Evolutionary conservation across 2,329 filamentous ascomycete genomes (phyloP).

Genomic region (Talaromyces sp.): DNA sequence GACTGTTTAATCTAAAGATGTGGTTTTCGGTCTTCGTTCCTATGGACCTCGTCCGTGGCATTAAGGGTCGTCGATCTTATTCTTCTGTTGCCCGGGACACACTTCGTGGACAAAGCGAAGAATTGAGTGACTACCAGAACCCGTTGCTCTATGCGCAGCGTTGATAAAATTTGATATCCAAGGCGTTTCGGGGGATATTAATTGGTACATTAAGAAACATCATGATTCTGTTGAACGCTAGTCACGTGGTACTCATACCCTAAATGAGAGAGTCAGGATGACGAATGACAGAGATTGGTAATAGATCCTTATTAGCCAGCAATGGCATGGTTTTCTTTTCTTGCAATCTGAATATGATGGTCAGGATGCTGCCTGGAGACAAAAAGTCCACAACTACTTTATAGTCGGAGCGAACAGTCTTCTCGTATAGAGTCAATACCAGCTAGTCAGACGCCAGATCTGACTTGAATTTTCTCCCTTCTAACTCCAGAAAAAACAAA

Average conservation of each 20-base stretch:
- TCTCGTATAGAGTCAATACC: not conserved
- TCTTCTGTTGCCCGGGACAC: not conserved
- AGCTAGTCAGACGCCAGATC: not conserved
- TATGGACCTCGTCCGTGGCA: not conserved
- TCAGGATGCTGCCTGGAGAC: not conserved
- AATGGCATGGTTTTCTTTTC: not conserved
- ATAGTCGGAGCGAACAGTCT: not conserved
- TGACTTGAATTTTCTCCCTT: not conserved
- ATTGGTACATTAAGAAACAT: not conserved
- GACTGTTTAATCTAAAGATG: slow-evolving; percentile 2
- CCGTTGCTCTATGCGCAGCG: not conserved
- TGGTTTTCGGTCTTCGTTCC: slow-evolving; percentile 1
- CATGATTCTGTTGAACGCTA: not conserved
- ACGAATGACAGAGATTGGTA: not conserved
- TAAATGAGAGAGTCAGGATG: not conserved
- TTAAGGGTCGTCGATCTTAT: not conserved
- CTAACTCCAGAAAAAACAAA: not conserved
- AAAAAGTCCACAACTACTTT: not conserved
- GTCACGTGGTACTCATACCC: not conserved
- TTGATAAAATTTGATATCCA: not conserved
- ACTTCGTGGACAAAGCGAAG: not conserved
- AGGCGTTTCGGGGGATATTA: not conserved
- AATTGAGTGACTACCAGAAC: not conserved
- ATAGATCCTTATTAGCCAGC: not conserved
- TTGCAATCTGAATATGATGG: no score